Conservation (phyloP, 345 rosid species). For the Populus simonii region DNA sequence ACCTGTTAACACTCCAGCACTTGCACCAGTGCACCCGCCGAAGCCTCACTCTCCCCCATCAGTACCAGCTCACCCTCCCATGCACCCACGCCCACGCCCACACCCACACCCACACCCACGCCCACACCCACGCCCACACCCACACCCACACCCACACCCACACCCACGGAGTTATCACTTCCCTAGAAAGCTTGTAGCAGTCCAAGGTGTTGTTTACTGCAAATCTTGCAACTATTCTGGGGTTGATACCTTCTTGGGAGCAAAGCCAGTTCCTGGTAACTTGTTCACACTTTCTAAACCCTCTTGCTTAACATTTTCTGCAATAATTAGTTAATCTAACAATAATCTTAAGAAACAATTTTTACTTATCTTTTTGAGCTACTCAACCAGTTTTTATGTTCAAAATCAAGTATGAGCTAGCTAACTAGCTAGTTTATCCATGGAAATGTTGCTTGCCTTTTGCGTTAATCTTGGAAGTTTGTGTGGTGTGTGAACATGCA, state of each 20-base stretch:
- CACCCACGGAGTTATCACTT: slow-evolving; percentile 31
- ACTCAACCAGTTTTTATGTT: background rate
- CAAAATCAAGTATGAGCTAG: background rate
- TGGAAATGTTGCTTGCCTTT: background rate
- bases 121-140: slow-evolving; percentile 7
- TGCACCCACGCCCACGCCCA: background rate
- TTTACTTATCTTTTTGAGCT: background rate
- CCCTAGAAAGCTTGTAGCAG: slow-evolving; percentile 57
- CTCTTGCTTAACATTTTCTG: background rate
- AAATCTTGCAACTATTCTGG: slow-evolving; percentile 78
- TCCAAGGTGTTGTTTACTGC: slow-evolving; percentile 80
- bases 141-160: slow-evolving; percentile 8
- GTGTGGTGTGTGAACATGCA: background rate
- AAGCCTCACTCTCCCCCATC: slow-evolving; percentile 30
- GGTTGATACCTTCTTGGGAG: slow-evolving; percentile 53
- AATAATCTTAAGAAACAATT: background rate
- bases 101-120: slow-evolving; percentile 14
- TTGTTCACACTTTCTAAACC: background rate
- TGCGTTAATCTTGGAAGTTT: background rate
- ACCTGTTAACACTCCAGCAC: slow-evolving; percentile 13
- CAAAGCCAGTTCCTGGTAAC: slow-evolving; percentile 60
- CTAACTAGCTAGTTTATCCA: background rate
- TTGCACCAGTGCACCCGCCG: slow-evolving; percentile 34
- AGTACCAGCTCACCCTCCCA: slow-evolving; percentile 18
- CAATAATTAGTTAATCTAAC: no score